Evolutionary conservation across 805 yeast species (phyloP), one percentile per base, ranked within the genome.

Genomic region (Wickerhamiella shivajii): DNA sequence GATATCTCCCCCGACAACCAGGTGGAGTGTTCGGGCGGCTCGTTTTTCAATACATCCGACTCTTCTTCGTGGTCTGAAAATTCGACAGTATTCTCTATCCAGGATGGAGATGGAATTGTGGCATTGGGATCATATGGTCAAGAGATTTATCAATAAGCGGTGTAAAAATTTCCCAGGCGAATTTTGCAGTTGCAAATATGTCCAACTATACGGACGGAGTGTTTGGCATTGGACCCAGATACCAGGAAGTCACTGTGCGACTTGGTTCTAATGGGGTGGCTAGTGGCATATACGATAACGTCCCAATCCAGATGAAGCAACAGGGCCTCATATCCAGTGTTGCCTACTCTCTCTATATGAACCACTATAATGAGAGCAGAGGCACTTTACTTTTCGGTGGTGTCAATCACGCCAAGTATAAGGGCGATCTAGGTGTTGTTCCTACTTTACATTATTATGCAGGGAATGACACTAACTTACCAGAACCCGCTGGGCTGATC

Each of bases 171-270:
- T 59, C 74, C 8, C 43, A 60, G 1, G 57, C 78, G 19, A 70
- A 81, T 6, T 67, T 85, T 53, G 95, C 92, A 1, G 70, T 81
- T 16, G 90, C 79, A 6, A 71, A 73, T 47, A 50, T 53, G 21
- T 66, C 90, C 2, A 71, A 72, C 42, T 72, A 87, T 3, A 53
- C 70, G 6, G 54, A 61, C 41, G 87, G 92, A 34, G 58, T 59
- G 14, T 44, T 57, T 41, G 63, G 63, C 9, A 50, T 58, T 19
- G 62, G 62, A 10, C 45, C 51, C 27, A 35, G 40, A 6, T 40
- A 46, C 14, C 44, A 46, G 23, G 63, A 59, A 46, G 49, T 60
- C 15, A 44, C 45, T 18, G 23, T 25, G n/a, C 27, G 38, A 10
- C 26, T 40, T 17, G 24, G 33, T 26, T 14, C 18, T 12, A 9